Base-by-base conservation (phyloP, 2,329 filamentous ascomycete species). In the Spiromastix sp. region DNA sequence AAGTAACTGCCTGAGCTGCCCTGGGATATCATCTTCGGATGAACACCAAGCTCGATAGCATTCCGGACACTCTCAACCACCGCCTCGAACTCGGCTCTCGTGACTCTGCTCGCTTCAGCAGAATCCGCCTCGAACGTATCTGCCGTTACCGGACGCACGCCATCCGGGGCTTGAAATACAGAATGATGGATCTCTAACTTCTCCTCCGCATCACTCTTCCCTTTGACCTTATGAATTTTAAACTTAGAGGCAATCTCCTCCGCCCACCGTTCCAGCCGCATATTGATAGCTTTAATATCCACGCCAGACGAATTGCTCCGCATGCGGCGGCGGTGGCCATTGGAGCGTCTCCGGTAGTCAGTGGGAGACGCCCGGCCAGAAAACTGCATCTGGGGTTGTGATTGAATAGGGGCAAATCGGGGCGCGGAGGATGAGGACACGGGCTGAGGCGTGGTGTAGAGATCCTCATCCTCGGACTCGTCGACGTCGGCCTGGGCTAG, bases 1-100 rank as follows among this genome's bases (percentile, higher is more conserved):
- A 98, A 98, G 64, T 98, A 98, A 59, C 87, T 95, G 32, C 91
- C 91, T 3, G 91, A 96, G 61, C 89, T 96, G 25, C 91, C 91
- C 57, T 98, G 91, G 0, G 87, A 80, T 47, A 98, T 98, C 77
- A 98, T 83, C 50, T 84, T 87, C 4, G 91, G 91, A 56, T 98
- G 91, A 32, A 89, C 75, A 26, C 85, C 87, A 56, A 93, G 77
- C 51, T 87, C 79, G 47, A 98, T 98, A 22, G 91, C 91, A 20
- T 77, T 64, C 44, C 82, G 72, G n/a, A 98, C 89, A 52, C 85
- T 93, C 50, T 93, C 84, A 11, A 96, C 81, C 21, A 93, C 77
- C 25, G 78, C 74, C 38, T 96, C 87, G 51, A 96, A 98, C 51
- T 95, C 77, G 19, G 72, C 67, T 55, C 77, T 81, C 11, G 79